Evolutionary conservation across 352 stramenopile genomes (phyloP).

Genomic region (Globisporangium recalcitrans): DNA sequence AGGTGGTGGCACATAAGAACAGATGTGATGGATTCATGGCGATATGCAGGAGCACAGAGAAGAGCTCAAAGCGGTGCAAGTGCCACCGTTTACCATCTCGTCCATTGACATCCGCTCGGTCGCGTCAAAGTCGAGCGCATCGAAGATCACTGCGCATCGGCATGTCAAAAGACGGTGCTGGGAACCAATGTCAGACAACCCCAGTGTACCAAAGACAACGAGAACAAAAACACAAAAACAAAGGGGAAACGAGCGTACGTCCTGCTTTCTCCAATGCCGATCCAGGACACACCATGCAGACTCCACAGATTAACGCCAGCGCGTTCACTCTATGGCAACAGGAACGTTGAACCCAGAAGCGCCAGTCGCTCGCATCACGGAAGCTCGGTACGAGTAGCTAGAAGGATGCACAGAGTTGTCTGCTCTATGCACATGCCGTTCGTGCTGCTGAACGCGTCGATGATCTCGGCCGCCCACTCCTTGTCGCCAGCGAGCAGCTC

Average conservation of each 20-base stretch:
- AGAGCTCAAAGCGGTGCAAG: background rate
- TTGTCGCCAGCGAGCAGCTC: constrained; percentile 48
- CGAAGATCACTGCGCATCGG: constrained; percentile 53
- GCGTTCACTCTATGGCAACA: constrained; percentile 44
- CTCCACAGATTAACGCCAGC: constrained; percentile 59
- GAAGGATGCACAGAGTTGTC: background rate
- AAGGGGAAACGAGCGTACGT: constrained; percentile 16
- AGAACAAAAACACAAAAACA: background rate
- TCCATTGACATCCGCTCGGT: constrained; percentile 75
- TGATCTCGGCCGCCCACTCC: constrained; percentile 45
- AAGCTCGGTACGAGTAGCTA: background rate
- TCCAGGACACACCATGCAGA: constrained; percentile 35
- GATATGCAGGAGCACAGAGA: background rate
- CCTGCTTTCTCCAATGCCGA: constrained; percentile 49
- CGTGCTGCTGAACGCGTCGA: constrained; percentile 47
- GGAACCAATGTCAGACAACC: background rate
- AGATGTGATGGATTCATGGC: no score
- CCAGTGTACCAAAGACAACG: background rate
- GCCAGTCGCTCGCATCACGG: no score
- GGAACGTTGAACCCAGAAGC: no score
- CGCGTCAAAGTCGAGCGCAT: constrained; percentile 68
- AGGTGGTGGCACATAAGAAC: no score
- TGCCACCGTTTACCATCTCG: constrained; percentile 40
- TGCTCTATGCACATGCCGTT: constrained; percentile 53
- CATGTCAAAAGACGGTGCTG: background rate